Evolutionary conservation across 1,284 basidiomycete species (phyloP), one percentile per base, ranked within the genome.

Genomic region (Apiotrichum laibachii): DNA sequence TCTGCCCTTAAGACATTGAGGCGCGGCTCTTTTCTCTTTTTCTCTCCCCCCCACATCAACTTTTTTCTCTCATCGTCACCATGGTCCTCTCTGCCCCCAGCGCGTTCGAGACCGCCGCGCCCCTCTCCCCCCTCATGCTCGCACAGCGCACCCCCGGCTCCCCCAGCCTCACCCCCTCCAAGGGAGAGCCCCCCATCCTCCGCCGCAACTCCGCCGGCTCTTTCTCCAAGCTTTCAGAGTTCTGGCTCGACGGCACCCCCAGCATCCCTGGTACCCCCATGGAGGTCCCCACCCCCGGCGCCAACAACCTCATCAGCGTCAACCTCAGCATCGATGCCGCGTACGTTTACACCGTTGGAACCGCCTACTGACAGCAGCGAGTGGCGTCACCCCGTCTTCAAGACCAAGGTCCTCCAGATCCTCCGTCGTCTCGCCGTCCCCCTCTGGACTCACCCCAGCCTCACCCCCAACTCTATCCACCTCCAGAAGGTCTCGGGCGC

Each of bases 401-500:
- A 79, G 64, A 68, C 71, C 39, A 75, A 78, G 61, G 68, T 77
- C 40, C 60, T 76, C 21, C 59, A 65, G 22, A 71, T 73, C 21
- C 65, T 78, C 10, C 56, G 73, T 33, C 66, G 67, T 37, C 59
- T 76, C 55, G 58, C 63, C 26, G 70, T 79, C 15, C 75, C 76
- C 9, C 54, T 66, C 26, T 80, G 79, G 79, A 77, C 84, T 19
- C 73, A 75, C 10, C 53, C 69, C 4, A 49, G 60, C 19, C 67
- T 80, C 51, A 72, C 65, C 37, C 72, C 75, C 3, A 77, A 82
- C 40, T 80, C 82, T 46, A 76, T 92, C 59, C 81, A 81, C 59
- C 83, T 94, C 65, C 81, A 81, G 69, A 92, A 88, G 75, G 88
- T 91, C n/a, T 89, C 92, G 11, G 92, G 93, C 16, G 88, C 90